These are phyloP conservation scores for Wickerhamomyces sp. DNA, from an alignment of 1,139 yeast genomes.

Conservation along the genomic window DNA sequence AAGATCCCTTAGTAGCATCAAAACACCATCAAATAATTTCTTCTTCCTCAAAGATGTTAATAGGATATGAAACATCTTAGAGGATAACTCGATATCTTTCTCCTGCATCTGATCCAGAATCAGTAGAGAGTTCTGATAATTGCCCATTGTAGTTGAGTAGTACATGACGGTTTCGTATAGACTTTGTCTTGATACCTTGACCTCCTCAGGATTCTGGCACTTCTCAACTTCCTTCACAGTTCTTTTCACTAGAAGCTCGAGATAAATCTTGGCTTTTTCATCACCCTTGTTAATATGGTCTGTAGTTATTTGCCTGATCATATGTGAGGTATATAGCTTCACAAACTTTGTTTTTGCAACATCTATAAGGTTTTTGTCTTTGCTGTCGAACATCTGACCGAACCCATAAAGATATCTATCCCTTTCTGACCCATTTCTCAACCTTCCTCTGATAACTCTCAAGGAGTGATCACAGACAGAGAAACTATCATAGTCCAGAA, in stretches of 20 bases:
- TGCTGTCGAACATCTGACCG: constrained; percentile 2
- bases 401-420: constrained; percentile 8
- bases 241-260: constrained; percentile 14
- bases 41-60: constrained; percentile 15
- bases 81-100: constrained; percentile 9
- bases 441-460: background rate
- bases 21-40: constrained; percentile 14
- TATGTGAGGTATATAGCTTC: constrained; percentile 9
- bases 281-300: constrained; percentile 9
- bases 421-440: constrained; percentile 5
- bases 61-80: constrained; percentile 12
- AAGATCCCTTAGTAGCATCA: constrained; percentile 11
- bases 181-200: background rate
- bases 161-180: constrained; percentile 17
- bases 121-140: constrained; percentile 7
- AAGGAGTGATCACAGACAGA: background rate
- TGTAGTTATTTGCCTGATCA: constrained; percentile 16
- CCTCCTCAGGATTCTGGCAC: background rate
- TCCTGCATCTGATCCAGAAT: constrained; percentile 13
- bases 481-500: background rate
- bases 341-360: constrained; percentile 8
- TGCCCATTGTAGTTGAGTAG: constrained; percentile 14
- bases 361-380: background rate
- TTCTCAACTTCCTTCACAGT: constrained; percentile 1
- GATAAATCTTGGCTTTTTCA: constrained; percentile 7